phyloP scores from a whole-genome alignment of 345 rosid species.

The Syzygium aromaticum region DNA sequence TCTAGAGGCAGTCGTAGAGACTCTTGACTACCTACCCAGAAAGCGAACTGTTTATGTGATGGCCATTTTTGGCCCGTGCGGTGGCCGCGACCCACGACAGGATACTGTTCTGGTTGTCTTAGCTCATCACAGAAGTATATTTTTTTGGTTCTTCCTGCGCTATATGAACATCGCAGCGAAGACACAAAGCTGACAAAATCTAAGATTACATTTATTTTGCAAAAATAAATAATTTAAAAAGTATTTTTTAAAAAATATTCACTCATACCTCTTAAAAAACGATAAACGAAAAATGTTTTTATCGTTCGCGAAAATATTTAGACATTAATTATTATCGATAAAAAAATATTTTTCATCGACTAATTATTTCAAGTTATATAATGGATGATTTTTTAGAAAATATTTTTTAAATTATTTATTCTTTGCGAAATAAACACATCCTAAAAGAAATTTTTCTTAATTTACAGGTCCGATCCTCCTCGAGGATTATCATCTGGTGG shows the following conservation, averaged over 20 bases:
- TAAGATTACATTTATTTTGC: not conserved
- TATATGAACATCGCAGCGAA: not conserved
- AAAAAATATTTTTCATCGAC: too few relatives aligned
- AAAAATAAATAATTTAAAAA: too few relatives aligned
- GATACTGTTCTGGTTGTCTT: not conserved
- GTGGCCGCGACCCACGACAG: not conserved
- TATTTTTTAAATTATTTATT: too few relatives aligned
- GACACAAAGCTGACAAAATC: not conserved
- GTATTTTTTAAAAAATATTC: too few relatives aligned
- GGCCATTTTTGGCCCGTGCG: not conserved
- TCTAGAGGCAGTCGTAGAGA: not conserved
- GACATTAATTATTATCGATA: too few relatives aligned
- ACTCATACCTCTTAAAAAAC: too few relatives aligned
- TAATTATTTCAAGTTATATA: too few relatives aligned
- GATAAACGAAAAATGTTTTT: too few relatives aligned
- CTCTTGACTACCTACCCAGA: not conserved
- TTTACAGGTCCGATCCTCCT: conserved; percentile 82
- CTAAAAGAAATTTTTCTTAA: not conserved
- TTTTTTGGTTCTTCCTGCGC: not conserved
- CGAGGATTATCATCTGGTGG: conserved; percentile 94
- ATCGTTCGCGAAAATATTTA: too few relatives aligned
- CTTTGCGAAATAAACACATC: too few relatives aligned
- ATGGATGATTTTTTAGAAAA: accelerated
- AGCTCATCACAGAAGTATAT: not conserved
- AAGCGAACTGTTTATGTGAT: too few relatives aligned